These are phyloP conservation scores for Grosmannia serpens DNA, from an alignment of 2,329 filamentous ascomycete species.

Conservation along the genomic window DNA sequence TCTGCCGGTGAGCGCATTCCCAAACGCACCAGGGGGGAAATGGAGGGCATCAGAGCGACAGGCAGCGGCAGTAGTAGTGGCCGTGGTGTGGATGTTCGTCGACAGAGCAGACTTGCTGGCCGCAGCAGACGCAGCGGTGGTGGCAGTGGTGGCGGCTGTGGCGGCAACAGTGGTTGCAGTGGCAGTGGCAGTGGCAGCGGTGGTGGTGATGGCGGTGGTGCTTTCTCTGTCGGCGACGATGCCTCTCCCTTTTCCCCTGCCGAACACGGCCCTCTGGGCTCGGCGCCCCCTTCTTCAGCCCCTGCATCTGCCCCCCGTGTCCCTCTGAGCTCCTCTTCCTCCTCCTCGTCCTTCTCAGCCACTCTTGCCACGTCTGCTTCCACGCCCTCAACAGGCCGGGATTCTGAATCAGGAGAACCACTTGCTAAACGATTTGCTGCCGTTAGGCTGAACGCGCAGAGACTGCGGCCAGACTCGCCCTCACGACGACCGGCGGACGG, in stretches of 20 bases:
- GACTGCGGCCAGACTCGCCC: not conserved
- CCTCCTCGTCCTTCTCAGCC: slow-evolving; percentile 1
- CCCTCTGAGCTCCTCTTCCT: not conserved
- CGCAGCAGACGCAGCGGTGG: not conserved
- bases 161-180: not conserved
- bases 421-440: slow-evolving; percentile 57
- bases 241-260: not conserved
- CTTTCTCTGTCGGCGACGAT: not conserved
- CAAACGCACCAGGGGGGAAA: slow-evolving; percentile 47
- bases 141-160: not conserved
- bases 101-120: not conserved
- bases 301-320: not conserved
- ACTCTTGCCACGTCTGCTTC: slow-evolving; percentile 14
- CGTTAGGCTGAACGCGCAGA: slow-evolving; percentile 44
- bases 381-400: slow-evolving; percentile 11
- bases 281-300: not conserved
- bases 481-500: not conserved
- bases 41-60: slow-evolving; percentile 9
- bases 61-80: not conserved
- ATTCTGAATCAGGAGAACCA: slow-evolving; percentile 32
- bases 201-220: not conserved
- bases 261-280: not conserved
- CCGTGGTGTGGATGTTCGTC: not conserved
- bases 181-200: not conserved
- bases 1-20: slow-evolving; percentile 93